Conservation (phyloP, 2,329 filamentous ascomycete species). For the Venturia carpophila region DNA sequence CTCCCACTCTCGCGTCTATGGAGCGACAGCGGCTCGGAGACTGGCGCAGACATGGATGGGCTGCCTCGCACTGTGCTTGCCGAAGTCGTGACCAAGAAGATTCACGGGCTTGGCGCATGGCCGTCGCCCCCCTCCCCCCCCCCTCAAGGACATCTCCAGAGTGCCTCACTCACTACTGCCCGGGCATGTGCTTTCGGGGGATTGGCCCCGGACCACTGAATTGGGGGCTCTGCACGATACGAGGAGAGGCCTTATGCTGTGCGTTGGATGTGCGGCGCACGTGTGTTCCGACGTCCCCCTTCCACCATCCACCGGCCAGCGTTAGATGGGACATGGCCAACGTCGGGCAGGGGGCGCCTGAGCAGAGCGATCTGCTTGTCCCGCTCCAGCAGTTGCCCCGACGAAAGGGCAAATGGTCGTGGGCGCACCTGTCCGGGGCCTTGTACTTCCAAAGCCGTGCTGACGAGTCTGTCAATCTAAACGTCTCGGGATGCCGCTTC, state of each 20-base stretch:
- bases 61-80: no score
- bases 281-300: no score
- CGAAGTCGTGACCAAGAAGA: constrained; percentile 5
- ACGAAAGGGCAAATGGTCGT: background rate
- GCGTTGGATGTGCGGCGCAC: background rate
- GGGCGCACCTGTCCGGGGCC: background rate
- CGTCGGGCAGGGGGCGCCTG: background rate
- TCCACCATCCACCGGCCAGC: no score
- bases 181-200: background rate
- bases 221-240: background rate
- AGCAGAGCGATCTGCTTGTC: constrained; percentile 6
- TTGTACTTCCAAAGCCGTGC: background rate
- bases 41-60: background rate
- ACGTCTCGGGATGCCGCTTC: constrained; percentile 1
- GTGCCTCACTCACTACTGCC: no score
- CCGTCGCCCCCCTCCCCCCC: no score
- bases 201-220: background rate
- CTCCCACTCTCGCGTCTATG: no score
- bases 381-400: constrained; percentile 4
- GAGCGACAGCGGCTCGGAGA: background rate
- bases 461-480: constrained; percentile 5
- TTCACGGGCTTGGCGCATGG: background rate
- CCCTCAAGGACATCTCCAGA: background rate
- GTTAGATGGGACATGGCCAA: background rate
- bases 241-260: background rate